A percentile compares a stretch with the other conserved stretches of the same genome.
phyloP scores from a whole-genome alignment of 2,329 filamentous ascomycete species.

The Colletotrichum sp. region DNA sequence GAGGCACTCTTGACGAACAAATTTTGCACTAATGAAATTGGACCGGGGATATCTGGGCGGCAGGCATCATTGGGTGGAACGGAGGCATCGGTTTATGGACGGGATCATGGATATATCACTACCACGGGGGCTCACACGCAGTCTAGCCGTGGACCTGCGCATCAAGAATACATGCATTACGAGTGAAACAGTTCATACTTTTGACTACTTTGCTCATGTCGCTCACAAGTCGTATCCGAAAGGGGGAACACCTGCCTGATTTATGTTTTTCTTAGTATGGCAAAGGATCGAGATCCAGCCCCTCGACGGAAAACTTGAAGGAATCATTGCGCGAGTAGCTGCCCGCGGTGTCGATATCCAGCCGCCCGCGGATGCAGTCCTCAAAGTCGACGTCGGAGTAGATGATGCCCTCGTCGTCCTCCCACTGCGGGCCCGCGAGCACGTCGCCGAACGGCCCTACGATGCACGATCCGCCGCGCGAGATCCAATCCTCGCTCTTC shows the following conservation, averaged over 20 bases:
- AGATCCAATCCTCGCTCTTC: conserved; percentile 53
- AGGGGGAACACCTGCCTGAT: no score
- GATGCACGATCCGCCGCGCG: conserved; percentile 82
- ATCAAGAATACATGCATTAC: conserved; percentile 15
- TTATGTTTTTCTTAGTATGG: conserved; percentile 44
- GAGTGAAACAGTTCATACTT: neutral
- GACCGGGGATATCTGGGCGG: neutral
- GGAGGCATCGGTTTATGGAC: neutral
- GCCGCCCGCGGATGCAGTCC: conserved; percentile 79
- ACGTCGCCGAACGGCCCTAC: conserved; percentile 81
- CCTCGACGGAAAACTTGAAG: conserved; percentile 65
- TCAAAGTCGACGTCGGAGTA: conserved; percentile 83
- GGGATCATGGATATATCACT: conserved; percentile 12
- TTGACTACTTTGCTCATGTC: neutral
- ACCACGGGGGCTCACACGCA: neutral
- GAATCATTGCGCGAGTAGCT: conserved; percentile 78
- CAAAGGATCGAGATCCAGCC: conserved; percentile 61
- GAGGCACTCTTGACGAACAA: neutral
- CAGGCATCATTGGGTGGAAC: neutral
- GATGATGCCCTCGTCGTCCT: conserved; percentile 72
- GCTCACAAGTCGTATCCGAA: neutral
- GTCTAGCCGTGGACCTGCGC: neutral
- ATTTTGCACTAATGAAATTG: conserved; percentile 5
- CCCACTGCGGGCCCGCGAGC: conserved; percentile 82
- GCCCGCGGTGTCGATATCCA: conserved; percentile 85